A percentile compares a stretch with the other conserved stretches of the same genome.
Evolutionary conservation across 345 rosid genomes (phyloP).

Genomic region (Eucalyptus regnans): DNA sequence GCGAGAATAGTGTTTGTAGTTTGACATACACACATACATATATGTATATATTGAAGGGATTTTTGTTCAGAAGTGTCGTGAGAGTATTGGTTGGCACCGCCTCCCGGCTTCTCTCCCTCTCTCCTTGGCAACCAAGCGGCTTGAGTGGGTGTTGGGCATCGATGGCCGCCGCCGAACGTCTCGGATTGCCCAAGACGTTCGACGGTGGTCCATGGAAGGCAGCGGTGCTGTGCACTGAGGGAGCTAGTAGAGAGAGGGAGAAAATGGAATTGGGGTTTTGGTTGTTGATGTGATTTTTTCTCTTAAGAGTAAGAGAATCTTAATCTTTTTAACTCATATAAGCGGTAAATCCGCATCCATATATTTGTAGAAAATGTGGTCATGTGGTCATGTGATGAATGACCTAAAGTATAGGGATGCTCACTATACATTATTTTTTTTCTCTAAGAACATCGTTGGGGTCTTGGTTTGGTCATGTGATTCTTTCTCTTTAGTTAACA

Average conservation of each 20-base stretch:
- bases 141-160: neutral
- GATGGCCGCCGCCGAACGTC: neutral
- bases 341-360: neutral
- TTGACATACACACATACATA: neutral
- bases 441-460: neutral
- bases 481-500: neutral
- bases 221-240: neutral
- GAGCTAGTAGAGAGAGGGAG: neutral
- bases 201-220: neutral
- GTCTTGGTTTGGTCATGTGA: neutral
- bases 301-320: neutral
- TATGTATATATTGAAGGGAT: neutral
- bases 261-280: neutral
- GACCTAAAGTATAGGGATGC: neutral
- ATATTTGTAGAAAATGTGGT: neutral
- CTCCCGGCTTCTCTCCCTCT: neutral
- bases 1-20: neutral
- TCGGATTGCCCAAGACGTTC: no score
- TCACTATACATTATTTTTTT: neutral
- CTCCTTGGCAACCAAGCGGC: neutral
- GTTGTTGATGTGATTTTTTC: neutral
- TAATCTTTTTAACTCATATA: neutral
- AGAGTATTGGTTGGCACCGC: neutral
- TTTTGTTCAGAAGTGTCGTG: neutral
- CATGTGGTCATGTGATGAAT: neutral